phyloP scores from a whole-genome alignment of 73 alveolate species.

The Stentor roeselii region DNA sequence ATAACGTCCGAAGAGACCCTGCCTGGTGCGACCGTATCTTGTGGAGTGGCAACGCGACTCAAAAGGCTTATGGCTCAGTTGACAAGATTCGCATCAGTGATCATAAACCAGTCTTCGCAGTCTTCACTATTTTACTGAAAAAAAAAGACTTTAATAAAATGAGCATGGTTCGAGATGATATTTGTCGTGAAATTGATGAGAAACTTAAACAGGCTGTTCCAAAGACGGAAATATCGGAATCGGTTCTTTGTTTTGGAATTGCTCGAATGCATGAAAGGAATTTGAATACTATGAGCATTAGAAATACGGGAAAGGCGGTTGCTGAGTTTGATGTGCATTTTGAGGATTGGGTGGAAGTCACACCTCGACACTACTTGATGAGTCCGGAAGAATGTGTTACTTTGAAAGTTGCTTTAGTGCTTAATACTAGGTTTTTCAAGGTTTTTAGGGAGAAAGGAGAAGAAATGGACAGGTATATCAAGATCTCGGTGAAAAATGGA shows the following conservation, averaged over 20 bases:
- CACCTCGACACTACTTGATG: not conserved
- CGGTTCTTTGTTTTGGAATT: not conserved
- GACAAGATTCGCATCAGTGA: not conserved
- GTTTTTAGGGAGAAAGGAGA: not conserved
- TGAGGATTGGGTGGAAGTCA: not conserved
- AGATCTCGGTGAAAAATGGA: not conserved
- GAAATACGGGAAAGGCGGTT: not conserved
- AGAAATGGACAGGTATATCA: not conserved
- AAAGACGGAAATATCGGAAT: not conserved
- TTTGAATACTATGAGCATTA: too few species aligned
- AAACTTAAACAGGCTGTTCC: not conserved
- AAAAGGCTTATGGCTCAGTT: not conserved
- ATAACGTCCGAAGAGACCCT: constrained; percentile 13
- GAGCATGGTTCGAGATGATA: not conserved
- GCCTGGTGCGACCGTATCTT: constrained; percentile 7
- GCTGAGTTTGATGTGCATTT: not conserved
- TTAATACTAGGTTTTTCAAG: too few species aligned
- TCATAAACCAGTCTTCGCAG: constrained; percentile 7
- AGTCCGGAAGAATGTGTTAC: not conserved
- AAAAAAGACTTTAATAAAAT: not conserved
- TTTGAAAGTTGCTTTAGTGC: not conserved
- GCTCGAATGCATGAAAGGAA: not conserved
- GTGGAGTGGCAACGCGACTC: constrained; percentile 3
- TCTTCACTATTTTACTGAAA: not conserved
- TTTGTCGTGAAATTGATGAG: not conserved